phyloP scores from a whole-genome alignment of 257 asterid genomes.

The Sherardia arvensis region DNA sequence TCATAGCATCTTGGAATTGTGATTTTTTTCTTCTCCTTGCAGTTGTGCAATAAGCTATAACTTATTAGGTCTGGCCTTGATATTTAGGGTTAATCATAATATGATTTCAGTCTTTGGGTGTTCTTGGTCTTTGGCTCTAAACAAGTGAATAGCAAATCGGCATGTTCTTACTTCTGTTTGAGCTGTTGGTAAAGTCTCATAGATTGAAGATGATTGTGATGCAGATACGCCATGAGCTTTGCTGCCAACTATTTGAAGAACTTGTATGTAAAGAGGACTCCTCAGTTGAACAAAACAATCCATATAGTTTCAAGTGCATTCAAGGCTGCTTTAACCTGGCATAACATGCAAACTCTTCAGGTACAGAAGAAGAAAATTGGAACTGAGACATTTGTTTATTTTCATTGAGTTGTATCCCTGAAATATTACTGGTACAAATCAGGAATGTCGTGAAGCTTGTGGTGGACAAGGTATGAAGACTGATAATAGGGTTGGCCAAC shows the following conservation, averaged over 20 bases:
- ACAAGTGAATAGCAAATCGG: neutral
- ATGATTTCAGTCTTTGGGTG: neutral
- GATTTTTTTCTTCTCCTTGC: neutral
- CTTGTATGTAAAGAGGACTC: slow-evolving; percentile 66
- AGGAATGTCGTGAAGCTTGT: slow-evolving; percentile 99
- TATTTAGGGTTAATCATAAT: neutral
- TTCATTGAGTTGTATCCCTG: slow-evolving; percentile 9
- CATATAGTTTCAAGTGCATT: slow-evolving; percentile 93
- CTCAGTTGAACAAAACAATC: slow-evolving; percentile 62
- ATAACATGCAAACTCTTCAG: slow-evolving; percentile 96
- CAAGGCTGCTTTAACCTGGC: slow-evolving; percentile 87
- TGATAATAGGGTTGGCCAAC: slow-evolving; percentile 87
- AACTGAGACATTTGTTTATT: neutral
- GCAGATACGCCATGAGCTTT: slow-evolving; percentile 89
- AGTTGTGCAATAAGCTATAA: neutral
- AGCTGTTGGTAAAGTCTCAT: neutral
- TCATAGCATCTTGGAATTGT: neutral
- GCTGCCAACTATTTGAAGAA: slow-evolving; percentile 65
- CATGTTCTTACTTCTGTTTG: neutral
- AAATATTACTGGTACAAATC: slow-evolving; percentile 12
- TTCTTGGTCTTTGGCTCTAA: neutral
- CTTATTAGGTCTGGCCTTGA: neutral
- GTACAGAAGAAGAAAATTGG: slow-evolving; percentile 22
- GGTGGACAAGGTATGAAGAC: slow-evolving; percentile 97
- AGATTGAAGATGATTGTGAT: slow-evolving; percentile 12